Base-by-base conservation (phyloP, 805 yeast species). In the Kluyveromyces aestuarii region DNA sequence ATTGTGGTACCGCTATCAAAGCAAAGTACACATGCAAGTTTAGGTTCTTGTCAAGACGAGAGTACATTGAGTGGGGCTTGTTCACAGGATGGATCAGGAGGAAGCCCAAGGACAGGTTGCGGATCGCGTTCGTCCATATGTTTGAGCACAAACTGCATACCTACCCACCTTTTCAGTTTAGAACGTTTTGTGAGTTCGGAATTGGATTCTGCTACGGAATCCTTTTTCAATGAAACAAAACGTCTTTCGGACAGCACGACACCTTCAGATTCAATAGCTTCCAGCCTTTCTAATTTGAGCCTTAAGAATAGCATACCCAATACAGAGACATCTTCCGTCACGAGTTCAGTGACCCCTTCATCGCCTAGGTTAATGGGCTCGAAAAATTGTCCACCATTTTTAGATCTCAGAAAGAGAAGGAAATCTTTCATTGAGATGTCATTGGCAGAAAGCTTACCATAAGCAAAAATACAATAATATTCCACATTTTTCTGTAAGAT, bases 151-250 rank as follows among this genome's bases (percentile, higher is more conserved):
- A 45, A 48, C 49, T 33, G 56, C 1, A 59, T 62, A 33, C 59
- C 63, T 10, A 52, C 64, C 9, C 66, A 62, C 41, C 43, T 62
- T 16, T 62, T 56, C 46, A 58, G 64, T 17, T 46, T 62, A 37
- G 66, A 62, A 47, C 54, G 60, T 33, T 60, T 59, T 48, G 62
- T 62, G 21, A 48, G 61, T 7, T 52, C 59, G 5, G 64, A 57
- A 35, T 50, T 62, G 40, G 66, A 62, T 35, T 49, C 55, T 6
- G 49, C 49, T 8, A 46, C 53, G 27, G 53, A 48, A 25, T 39
- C 37, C 19, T 50, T 50, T 33, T 50, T 48, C 47, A 21, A 43
- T 17, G 36, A 33, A 18, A 19, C 44, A 2, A 27, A 21, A n/a
- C 44, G 30, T 5, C 27, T 41, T 13, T 41, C 21, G 13, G 44